Evolutionary conservation across 208 protist genomes (phyloP).

Genomic region (Wallacemonas sp.): DNA sequence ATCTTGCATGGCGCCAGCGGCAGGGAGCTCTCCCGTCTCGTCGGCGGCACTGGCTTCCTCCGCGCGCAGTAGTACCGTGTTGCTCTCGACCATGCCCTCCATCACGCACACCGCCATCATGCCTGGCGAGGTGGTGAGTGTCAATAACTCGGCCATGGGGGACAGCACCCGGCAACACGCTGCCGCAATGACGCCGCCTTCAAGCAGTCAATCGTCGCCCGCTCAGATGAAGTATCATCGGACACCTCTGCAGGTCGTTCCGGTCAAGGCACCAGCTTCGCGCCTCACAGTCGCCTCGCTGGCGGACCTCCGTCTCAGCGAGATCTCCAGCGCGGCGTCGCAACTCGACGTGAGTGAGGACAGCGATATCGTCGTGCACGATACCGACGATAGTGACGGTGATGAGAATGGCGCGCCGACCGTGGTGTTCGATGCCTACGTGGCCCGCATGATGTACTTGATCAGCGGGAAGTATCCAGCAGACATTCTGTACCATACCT

Average conservation of each 20-base stretch:
- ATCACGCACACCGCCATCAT: constrained; percentile 5
- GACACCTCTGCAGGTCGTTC: too few species aligned
- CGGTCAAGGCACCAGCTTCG: too few species aligned
- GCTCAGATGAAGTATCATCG: too few species aligned
- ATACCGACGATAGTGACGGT: constrained; percentile 16
- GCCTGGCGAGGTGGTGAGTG: neutral
- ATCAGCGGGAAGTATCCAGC: constrained; percentile 72
- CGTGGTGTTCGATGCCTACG: constrained; percentile 69
- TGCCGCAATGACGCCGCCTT: too few species aligned
- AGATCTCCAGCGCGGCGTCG: neutral
- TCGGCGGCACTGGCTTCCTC: neutral
- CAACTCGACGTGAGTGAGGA: neutral
- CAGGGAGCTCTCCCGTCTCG: too few species aligned
- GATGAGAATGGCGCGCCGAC: constrained; percentile 6
- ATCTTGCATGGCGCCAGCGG: too few species aligned
- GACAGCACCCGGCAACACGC: neutral
- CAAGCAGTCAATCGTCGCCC: too few species aligned
- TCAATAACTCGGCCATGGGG: neutral
- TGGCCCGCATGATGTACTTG: constrained; percentile 66
- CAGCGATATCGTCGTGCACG: neutral
- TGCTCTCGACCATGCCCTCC: neutral
- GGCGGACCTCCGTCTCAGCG: neutral
- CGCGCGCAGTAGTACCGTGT: neutral
- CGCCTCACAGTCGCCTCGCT: too few species aligned
- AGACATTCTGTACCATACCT: constrained; percentile 60